Evolutionary conservation across 768 basidiomycete species (phyloP).

Genomic region (Boletellus sp.): DNA sequence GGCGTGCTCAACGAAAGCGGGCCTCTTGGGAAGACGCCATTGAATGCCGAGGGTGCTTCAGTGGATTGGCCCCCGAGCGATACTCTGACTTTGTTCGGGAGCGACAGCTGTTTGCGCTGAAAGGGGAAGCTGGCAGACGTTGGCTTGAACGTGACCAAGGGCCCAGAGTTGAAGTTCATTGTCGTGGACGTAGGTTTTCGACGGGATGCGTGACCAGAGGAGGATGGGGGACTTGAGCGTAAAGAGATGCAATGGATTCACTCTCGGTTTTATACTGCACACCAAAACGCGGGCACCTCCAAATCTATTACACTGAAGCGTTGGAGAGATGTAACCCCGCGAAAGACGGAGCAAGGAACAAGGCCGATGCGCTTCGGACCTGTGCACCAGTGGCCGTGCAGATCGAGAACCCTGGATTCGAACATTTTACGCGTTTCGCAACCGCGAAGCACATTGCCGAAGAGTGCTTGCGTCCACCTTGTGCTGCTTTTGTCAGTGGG

Average conservation of each 20-base stretch:
- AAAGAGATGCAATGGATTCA: neutral
- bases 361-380: constrained; percentile 13
- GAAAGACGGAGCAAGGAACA: constrained; percentile 12
- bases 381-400: constrained; percentile 15
- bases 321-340: constrained; percentile 6
- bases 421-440: constrained; percentile 11
- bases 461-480: constrained; percentile 6
- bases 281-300: constrained; percentile 4
- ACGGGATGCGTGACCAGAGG: neutral
- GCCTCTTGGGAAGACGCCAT: constrained; percentile 42
- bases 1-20: constrained; percentile 39
- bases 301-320: constrained; percentile 1
- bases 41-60: constrained; percentile 25
- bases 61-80: constrained; percentile 34
- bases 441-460: constrained; percentile 9
- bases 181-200: neutral
- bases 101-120: constrained; percentile 34
- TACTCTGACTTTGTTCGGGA: constrained; percentile 29
- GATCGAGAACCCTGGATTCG: constrained; percentile 16
- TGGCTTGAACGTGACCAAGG: constrained; percentile 34
- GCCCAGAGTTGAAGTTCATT: constrained; percentile 27
- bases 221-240: neutral
- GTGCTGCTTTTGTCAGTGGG: constrained; percentile 5
- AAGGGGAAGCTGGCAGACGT: constrained; percentile 37
- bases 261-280: constrained; percentile 21